Conservation (phyloP, 371 early-diverging fungal species). For the Ecytonucleospora hepatopenaei region DNA sequence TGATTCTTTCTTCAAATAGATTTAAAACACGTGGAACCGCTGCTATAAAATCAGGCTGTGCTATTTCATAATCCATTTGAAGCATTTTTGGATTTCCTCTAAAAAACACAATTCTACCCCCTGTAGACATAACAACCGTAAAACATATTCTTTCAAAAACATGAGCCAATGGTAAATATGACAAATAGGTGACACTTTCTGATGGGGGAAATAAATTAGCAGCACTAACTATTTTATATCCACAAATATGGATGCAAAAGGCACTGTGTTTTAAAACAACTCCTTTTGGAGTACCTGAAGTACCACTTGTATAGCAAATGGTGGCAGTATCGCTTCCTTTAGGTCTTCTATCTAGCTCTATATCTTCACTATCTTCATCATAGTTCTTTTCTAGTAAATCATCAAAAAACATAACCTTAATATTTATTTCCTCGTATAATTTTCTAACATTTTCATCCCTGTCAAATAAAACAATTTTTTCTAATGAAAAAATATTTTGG, state of each 20-base stretch:
- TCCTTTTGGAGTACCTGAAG: slow-evolving; percentile 70
- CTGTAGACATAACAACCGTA: slow-evolving; percentile 55
- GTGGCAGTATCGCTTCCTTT: slow-evolving; percentile 65
- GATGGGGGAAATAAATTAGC: slow-evolving; percentile 11
- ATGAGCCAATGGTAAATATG: slow-evolving; percentile 72
- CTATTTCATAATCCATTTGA: slow-evolving; percentile 66
- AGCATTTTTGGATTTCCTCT: slow-evolving; percentile 68
- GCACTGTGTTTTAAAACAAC: slow-evolving; percentile 58
- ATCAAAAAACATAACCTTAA: slow-evolving; percentile 41
- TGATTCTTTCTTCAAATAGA: slow-evolving; percentile 68
- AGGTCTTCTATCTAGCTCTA: neutral
- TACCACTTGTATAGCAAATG: slow-evolving; percentile 88
- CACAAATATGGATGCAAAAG: slow-evolving; percentile 76
- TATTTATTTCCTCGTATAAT: slow-evolving; percentile 19
- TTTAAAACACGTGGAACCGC: slow-evolving; percentile 77
- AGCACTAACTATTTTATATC: slow-evolving; percentile 13
- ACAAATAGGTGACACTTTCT: slow-evolving; percentile 60
- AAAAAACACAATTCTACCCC: slow-evolving; percentile 66
- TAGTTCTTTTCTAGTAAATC: slow-evolving; percentile 32
- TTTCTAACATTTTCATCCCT: slow-evolving; percentile 3
- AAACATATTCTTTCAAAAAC: slow-evolving; percentile 68
- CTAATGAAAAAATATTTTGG: too few relatives aligned
- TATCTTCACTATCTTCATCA: neutral
- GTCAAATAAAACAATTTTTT: slow-evolving; percentile 50
- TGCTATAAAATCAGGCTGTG: slow-evolving; percentile 69